These are phyloP conservation scores for Penicillium sp. DNA, from an alignment of 2,329 filamentous ascomycete species.

Conservation along the genomic window DNA sequence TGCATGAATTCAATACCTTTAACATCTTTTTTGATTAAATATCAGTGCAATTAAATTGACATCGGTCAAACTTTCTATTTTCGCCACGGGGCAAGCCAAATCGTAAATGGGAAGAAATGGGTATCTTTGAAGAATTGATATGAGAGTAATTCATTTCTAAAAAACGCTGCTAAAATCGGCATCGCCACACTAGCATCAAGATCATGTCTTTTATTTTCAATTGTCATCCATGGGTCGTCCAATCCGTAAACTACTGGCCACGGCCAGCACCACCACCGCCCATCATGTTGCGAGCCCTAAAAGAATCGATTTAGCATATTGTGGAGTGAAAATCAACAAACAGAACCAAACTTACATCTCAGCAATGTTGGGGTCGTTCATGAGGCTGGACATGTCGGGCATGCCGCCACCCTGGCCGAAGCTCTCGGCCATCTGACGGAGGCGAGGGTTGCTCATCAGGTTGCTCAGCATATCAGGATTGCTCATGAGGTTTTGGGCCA, in stretches of 20 bases:
- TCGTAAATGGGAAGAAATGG: not conserved
- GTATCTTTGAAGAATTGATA: not conserved
- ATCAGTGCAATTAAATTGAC: not conserved
- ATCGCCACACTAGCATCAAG: slow-evolving; percentile 26
- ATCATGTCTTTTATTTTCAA: slow-evolving; percentile 25
- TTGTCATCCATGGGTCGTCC: slow-evolving; percentile 23
- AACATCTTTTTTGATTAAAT: not conserved
- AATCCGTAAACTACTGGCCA: slow-evolving; percentile 26
- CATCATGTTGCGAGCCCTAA: slow-evolving; percentile 70
- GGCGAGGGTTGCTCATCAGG: slow-evolving; percentile 89
- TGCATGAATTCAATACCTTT: not conserved
- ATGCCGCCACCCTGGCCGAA: slow-evolving; percentile 78
- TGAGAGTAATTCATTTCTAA: slow-evolving; percentile 21
- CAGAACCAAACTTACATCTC: slow-evolving; percentile 74
- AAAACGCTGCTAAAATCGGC: slow-evolving; percentile 24
- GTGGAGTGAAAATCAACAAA: not conserved
- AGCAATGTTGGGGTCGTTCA: slow-evolving; percentile 89
- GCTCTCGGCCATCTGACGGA: slow-evolving; percentile 83
- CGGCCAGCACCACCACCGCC: slow-evolving; percentile 52
- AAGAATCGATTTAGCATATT: slow-evolving; percentile 1
- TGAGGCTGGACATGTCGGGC: slow-evolving; percentile 82
- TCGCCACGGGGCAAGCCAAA: not conserved
- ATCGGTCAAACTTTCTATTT: too few relatives aligned
- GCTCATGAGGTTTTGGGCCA: slow-evolving; percentile 97
- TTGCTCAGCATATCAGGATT: slow-evolving; percentile 92